A percentile compares a stretch with the other conserved stretches of the same genome.
Conservation (phyloP, 2,329 filamentous ascomycete genomes). For the Cryphonectria parasitica region DNA sequence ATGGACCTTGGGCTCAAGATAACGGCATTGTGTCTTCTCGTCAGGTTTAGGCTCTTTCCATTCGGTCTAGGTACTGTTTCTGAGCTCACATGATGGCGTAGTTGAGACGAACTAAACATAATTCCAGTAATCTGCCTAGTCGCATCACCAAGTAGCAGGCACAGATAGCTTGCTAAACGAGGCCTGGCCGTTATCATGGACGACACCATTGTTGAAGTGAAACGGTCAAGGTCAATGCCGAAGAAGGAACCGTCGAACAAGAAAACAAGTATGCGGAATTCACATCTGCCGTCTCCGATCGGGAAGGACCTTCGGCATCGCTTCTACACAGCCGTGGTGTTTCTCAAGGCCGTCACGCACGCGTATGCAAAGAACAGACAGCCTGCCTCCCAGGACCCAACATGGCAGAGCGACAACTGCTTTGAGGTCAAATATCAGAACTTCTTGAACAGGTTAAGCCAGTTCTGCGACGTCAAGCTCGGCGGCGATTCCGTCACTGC, state of each 20-base stretch:
- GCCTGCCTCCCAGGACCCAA: not conserved
- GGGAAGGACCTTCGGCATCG: not conserved
- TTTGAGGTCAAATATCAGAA: constrained; percentile 6
- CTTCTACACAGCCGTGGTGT: constrained; percentile 14
- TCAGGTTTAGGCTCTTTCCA: not conserved
- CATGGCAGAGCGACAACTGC: not conserved
- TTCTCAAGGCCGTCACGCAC: constrained; percentile 8
- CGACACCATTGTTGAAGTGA: not conserved
- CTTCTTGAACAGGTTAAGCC: constrained; percentile 27
- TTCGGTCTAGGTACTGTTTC: not conserved
- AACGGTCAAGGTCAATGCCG: not conserved
- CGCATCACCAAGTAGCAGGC: too few relatives aligned
- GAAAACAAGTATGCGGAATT: not conserved
- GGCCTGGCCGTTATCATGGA: not conserved
- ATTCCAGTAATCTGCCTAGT: too few relatives aligned
- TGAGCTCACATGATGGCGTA: constrained; percentile 1
- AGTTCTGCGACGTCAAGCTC: constrained; percentile 24
- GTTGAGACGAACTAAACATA: not conserved
- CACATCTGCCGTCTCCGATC: not conserved
- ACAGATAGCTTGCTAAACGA: not conserved
- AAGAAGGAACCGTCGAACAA: not conserved
- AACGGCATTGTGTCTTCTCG: not conserved
- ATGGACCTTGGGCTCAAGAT: not conserved
- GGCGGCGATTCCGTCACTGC: constrained; percentile 25
- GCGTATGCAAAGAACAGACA: constrained; percentile 6